A percentile compares a stretch with the other conserved stretches of the same genome.
phyloP scores from a whole-genome alignment of 2,329 filamentous ascomycete species.

The Amylocarpus encephaloides region DNA sequence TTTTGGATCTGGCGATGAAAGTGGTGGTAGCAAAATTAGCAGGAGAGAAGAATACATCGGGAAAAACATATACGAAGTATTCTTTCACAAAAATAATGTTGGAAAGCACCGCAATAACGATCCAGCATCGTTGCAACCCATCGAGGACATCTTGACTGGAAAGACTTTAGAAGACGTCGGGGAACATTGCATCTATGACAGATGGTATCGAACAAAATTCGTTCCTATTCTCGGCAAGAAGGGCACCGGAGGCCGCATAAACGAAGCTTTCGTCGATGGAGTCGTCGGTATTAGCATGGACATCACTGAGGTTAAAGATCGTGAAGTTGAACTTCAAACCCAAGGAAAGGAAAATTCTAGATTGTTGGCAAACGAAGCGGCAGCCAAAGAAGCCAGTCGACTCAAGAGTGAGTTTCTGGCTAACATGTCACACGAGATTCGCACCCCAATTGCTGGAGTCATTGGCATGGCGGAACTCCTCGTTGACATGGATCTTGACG shows the following conservation, averaged over 20 bases:
- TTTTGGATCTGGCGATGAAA: slow-evolving; percentile 33
- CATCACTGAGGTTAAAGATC: slow-evolving; percentile 63
- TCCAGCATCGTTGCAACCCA: slow-evolving; percentile 45
- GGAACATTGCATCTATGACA: slow-evolving; percentile 46
- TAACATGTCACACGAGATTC: slow-evolving; percentile 77
- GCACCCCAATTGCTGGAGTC: slow-evolving; percentile 72
- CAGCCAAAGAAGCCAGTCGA: slow-evolving; percentile 72
- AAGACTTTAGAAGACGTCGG: slow-evolving; percentile 52
- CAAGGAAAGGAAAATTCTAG: slow-evolving; percentile 64
- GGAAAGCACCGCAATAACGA: slow-evolving; percentile 25
- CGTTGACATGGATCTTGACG: slow-evolving; percentile 58
- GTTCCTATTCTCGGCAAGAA: slow-evolving; percentile 57
- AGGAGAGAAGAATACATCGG: slow-evolving; percentile 41
- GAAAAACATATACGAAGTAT: slow-evolving; percentile 57
- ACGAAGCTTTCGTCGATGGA: slow-evolving; percentile 54
- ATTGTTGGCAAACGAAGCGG: slow-evolving; percentile 65
- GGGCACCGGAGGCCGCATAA: slow-evolving; percentile 43
- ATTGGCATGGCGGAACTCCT: slow-evolving; percentile 75
- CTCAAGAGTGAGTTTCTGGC: slow-evolving; percentile 76
- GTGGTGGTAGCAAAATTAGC: slow-evolving; percentile 11
- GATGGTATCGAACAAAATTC: slow-evolving; percentile 67
- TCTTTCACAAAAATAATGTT: slow-evolving; percentile 35
- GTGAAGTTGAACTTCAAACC: slow-evolving; percentile 55
- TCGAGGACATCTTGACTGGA: slow-evolving; percentile 60
- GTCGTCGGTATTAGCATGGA: slow-evolving; percentile 77